These are phyloP conservation scores for Kazachstania taianensis DNA, from an alignment of 805 yeast species.

Conservation along the genomic window DNA sequence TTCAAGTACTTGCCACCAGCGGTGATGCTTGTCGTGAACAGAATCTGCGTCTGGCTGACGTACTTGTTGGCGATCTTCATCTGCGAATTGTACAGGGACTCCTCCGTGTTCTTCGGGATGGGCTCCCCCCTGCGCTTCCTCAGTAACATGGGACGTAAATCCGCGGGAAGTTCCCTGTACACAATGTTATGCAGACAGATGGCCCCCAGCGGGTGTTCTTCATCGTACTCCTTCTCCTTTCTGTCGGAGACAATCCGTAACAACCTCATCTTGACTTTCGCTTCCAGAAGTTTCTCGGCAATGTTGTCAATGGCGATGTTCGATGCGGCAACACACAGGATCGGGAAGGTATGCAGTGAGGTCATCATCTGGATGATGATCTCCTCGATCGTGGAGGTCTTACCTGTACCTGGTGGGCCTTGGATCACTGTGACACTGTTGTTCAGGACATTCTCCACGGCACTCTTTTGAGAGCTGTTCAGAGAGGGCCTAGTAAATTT, in stretches of 20 bases:
- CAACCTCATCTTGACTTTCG: constrained; percentile 39
- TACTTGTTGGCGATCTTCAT: constrained; percentile 38
- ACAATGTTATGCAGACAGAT: constrained; percentile 59
- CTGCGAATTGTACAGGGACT: constrained; percentile 38
- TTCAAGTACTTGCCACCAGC: constrained; percentile 61
- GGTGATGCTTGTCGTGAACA: constrained; percentile 63
- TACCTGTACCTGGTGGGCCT: constrained; percentile 82
- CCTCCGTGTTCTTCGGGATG: constrained; percentile 39
- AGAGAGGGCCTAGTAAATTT: constrained; percentile 40
- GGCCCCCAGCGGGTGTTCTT: constrained; percentile 45
- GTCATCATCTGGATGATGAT: constrained; percentile 46
- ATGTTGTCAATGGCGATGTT: constrained; percentile 69
- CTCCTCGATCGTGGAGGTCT: constrained; percentile 63
- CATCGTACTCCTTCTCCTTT: constrained; percentile 52
- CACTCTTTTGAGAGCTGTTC: constrained; percentile 50
- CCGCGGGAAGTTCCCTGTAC: constrained; percentile 37
- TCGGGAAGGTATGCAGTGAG: constrained; percentile 48
- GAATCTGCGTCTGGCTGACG: constrained; percentile 56
- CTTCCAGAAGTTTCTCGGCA: constrained; percentile 52
- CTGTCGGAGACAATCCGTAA: constrained; percentile 49
- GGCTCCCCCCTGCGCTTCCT: constrained; percentile 36
- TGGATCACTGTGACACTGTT: constrained; percentile 49
- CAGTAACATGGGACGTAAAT: constrained; percentile 34
- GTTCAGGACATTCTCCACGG: constrained; percentile 42
- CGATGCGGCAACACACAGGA: constrained; percentile 65